phyloP scores from a whole-genome alignment of 2,329 filamentous ascomycete genomes.

The Xylaria arbuscula region DNA sequence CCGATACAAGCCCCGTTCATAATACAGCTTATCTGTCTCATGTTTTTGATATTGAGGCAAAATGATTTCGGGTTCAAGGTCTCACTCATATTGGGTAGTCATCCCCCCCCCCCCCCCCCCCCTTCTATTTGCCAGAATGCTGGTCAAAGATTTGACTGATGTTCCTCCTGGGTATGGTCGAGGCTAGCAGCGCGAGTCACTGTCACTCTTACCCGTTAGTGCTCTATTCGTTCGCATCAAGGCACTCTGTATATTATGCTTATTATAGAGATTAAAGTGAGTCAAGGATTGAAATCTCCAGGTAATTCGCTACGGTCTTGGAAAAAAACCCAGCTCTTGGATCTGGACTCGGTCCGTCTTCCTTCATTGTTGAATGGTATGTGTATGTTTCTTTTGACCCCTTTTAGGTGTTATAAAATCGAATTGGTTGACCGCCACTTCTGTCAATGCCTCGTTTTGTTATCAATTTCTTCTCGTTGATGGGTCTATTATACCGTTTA shows the following conservation, averaged over 20 bases:
- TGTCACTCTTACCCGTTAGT: slow-evolving; percentile 17
- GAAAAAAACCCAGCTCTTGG: background rate
- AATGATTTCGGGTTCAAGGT: slow-evolving; percentile 34
- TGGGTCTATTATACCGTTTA: slow-evolving; percentile 8
- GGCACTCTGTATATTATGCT: slow-evolving; percentile 26
- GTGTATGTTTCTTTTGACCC: slow-evolving; percentile 14
- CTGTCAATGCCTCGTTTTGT: slow-evolving; percentile 9
- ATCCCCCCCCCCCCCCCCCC: no score
- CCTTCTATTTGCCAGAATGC: slow-evolving; percentile 35
- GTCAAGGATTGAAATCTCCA: slow-evolving; percentile 18
- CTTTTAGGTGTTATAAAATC: background rate
- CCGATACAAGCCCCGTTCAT: slow-evolving; percentile 30
- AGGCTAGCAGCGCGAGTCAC: slow-evolving; percentile 23
- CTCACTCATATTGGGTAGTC: slow-evolving; percentile 38
- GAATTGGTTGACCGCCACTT: background rate
- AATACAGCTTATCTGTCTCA: slow-evolving; percentile 34
- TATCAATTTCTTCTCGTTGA: slow-evolving; percentile 7
- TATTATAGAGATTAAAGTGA: slow-evolving; percentile 26
- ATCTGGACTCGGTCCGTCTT: slow-evolving; percentile 7
- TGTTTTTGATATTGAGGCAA: slow-evolving; percentile 37
- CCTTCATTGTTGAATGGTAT: slow-evolving; percentile 14
- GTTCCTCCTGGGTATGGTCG: slow-evolving; percentile 19
- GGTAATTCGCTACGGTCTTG: slow-evolving; percentile 9
- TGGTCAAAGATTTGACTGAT: slow-evolving; percentile 23
- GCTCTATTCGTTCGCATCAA: slow-evolving; percentile 26